phyloP scores from a whole-genome alignment of 106 monocot genomes.

The Triglochin maritima region DNA sequence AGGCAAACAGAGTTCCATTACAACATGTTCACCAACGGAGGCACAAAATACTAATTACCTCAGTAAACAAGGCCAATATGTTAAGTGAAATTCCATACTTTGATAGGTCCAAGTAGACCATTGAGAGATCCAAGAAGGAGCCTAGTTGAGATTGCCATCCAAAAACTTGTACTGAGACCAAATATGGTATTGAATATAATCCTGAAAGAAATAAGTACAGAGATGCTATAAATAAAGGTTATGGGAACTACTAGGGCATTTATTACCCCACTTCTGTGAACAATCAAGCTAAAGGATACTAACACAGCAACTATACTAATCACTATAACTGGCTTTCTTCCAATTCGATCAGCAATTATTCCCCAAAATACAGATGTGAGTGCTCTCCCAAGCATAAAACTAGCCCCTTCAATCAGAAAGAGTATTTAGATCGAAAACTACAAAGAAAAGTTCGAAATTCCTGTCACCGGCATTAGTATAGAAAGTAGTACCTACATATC shows the following conservation, averaged over 20 bases:
- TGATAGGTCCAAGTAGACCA: conserved; percentile 66
- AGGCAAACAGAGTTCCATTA: not conserved
- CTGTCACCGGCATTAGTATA: not conserved
- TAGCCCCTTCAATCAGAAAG: conserved; percentile 40
- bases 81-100: conserved; percentile 29
- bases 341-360: conserved; percentile 60
- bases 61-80: too few relatives aligned
- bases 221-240: not conserved
- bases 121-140: conserved; percentile 77
- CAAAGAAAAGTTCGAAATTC: not conserved
- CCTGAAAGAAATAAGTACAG: conserved; percentile 26
- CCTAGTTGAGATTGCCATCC: conserved; percentile 86
- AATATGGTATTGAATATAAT: conserved; percentile 73
- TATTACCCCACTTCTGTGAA: too few relatives aligned
- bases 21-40: not conserved
- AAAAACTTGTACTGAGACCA: conserved; percentile 75
- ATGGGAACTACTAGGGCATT: too few relatives aligned
- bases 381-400: conserved; percentile 85
- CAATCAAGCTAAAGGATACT: too few relatives aligned
- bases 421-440: not conserved
- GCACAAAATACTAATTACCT: not conserved
- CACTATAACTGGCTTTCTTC: conserved; percentile 77
- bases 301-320: conserved; percentile 52
- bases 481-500: conserved; percentile 29
- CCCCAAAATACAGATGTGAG: conserved; percentile 76